Evolutionary conservation across 768 basidiomycete species (phyloP).

Genomic region (Pleurotus tuoliensis): DNA sequence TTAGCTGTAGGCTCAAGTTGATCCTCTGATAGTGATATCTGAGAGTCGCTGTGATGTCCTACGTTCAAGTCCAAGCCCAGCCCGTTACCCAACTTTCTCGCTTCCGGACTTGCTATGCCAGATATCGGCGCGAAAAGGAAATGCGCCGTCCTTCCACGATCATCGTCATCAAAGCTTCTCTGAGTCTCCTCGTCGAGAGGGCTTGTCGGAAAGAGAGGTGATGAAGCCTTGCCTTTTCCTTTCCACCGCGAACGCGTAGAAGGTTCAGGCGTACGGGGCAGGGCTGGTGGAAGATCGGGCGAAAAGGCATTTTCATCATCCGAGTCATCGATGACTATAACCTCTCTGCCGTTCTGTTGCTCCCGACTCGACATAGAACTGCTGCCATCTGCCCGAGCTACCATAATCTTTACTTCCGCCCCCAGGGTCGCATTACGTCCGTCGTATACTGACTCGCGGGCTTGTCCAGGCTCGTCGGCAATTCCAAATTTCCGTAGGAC

Average conservation of each 20-base stretch:
- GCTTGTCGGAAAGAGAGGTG: conserved; percentile 20
- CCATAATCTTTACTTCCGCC: not conserved
- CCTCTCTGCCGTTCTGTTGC: conserved; percentile 12
- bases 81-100: not conserved
- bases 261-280: not conserved
- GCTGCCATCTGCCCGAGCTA: not conserved
- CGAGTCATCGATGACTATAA: conserved; percentile 8
- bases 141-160: conserved; percentile 55
- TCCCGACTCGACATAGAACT: not conserved
- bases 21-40: no score
- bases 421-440: not conserved
- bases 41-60: no score
- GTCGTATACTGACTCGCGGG: conserved; percentile 17
- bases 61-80: not conserved
- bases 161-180: conserved; percentile 38
- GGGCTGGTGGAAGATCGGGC: not conserved
- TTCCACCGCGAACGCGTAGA: conserved; percentile 1
- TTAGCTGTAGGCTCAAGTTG: no score
- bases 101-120: conserved; percentile 18
- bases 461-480: conserved; percentile 27
- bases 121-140: conserved; percentile 45
- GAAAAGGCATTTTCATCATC: not conserved
- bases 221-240: conserved; percentile 14
- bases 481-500: conserved; percentile 15
- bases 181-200: conserved; percentile 23